Conservation (phyloP, 176 grass and related monocot genomes). For the Avena eriantha region DNA sequence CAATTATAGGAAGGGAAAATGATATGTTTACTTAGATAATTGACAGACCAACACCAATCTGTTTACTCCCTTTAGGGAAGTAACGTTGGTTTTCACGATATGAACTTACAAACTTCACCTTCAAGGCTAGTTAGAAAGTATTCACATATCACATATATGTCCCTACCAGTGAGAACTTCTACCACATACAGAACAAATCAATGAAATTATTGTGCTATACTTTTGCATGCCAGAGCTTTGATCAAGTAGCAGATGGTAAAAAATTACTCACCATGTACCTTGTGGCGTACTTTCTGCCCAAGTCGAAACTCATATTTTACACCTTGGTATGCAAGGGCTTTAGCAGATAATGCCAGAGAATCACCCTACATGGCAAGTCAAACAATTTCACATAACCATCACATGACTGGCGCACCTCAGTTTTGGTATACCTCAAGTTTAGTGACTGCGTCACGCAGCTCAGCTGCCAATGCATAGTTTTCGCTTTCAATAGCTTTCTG, state of each 20-base stretch:
- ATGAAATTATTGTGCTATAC: not conserved
- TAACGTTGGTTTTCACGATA: not conserved
- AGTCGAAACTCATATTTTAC: slow-evolving; percentile 91
- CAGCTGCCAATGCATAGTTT: slow-evolving; percentile 89
- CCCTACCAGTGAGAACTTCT: not conserved
- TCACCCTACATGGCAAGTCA: slow-evolving; percentile 66
- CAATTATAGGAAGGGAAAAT: not conserved
- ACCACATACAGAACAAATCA: not conserved
- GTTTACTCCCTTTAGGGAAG: not conserved
- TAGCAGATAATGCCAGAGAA: slow-evolving; percentile 84
- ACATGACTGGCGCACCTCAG: slow-evolving; percentile 14
- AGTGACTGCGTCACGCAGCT: slow-evolving; percentile 76
- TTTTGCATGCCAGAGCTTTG: slow-evolving; percentile 17
- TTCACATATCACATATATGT: not conserved
- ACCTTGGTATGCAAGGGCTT: slow-evolving; percentile 83
- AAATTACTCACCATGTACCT: slow-evolving; percentile 80
- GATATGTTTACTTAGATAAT: not conserved
- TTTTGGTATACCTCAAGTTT: slow-evolving; percentile 84
- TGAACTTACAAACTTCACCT: not conserved
- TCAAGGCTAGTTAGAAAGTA: slow-evolving; percentile 17
- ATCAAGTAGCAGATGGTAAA: slow-evolving; percentile 30
- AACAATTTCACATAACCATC: slow-evolving; percentile 23
- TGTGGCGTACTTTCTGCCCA: slow-evolving; percentile 86
- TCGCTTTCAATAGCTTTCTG: slow-evolving; percentile 88
- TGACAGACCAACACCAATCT: not conserved